Base-by-base conservation (phyloP, 139 green algal genomes). In the Coccomyxa sp. region DNA sequence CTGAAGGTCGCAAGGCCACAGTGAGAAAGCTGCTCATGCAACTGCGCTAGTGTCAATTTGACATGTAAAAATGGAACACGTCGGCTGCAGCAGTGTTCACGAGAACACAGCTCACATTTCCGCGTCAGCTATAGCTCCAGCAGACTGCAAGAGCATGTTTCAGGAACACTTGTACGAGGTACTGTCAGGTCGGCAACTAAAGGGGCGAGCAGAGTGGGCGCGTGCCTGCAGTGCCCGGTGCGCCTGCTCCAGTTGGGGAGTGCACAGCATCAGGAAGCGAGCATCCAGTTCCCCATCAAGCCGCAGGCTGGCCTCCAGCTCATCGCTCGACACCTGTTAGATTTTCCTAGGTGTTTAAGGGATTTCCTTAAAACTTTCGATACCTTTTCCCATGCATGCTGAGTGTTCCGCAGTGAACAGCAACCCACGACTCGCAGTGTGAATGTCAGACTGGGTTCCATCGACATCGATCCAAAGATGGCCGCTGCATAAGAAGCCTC, bases 211-310 rank as follows among this genome's bases (percentile, higher is more conserved):
- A 31, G 0, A 77, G 71, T 12, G 27, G 14, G 21, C 1, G 14
- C 27, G 71, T 38, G 27, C 75, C 75, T 67, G 82, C 30, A 78
- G 59, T 27, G 77, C 63, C 27, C 31, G 58, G 10, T 71, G 84
- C 18, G 66, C 80, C 31, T 84, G 45, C 23, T 86, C 88, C 78
- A 92, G 81, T 13, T 67, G 66, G 0, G 91, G 91, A 86, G 90
- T 93, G 86, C 89, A 93, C 32, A 91, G 85, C 82, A 92, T 82
- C 58, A 93, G 15, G 67, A 88, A 84, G 18, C 90, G 84, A 0
- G 67, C 16, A 59, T 92, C 88, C n/a, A 94, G 60, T 4, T 84
- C 66, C 28, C 68, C 84, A 21, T 92, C 90, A 27, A 79, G 82
- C 0, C 23, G 23, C 21, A 79, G 27, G 74, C 74, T 71, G 74